Evolutionary conservation across 164 flowering plant genomes (phyloP).

Genomic region (Protea cynaroides): DNA sequence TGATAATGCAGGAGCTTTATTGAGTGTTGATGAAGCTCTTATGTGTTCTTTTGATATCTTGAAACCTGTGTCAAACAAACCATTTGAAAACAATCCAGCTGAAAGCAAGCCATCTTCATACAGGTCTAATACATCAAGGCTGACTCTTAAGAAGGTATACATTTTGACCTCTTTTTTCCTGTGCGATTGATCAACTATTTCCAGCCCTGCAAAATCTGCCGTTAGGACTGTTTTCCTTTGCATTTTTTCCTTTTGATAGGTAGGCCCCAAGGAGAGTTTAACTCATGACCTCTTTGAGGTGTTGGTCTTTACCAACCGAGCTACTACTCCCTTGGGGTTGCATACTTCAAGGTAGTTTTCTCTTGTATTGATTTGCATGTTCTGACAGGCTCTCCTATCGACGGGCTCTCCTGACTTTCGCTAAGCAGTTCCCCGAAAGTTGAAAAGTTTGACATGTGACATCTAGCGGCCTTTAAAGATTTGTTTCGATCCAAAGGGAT

Average conservation of each 20-base stretch:
- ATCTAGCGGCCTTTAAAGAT: neutral
- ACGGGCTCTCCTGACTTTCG: neutral
- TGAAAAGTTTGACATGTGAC: slow-evolving; percentile 3
- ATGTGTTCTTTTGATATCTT: slow-evolving; percentile 47
- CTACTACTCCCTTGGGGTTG: no score
- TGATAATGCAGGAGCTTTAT: slow-evolving; percentile 49
- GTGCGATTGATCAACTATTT: neutral
- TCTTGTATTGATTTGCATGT: neutral
- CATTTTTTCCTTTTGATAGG: no score
- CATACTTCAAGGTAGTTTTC: no score
- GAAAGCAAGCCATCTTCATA: slow-evolving; percentile 13
- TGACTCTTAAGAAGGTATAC: slow-evolving; percentile 33
- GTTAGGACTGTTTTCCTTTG: neutral
- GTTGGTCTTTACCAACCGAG: no score
- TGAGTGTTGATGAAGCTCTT: slow-evolving; percentile 38
- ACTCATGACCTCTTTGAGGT: no score
- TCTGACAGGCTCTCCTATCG: no score
- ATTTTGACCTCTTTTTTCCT: neutral
- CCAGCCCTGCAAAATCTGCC: neutral
- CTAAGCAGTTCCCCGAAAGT: slow-evolving; percentile 17
- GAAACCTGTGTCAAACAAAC: slow-evolving; percentile 25
- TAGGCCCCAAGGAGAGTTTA: no score
- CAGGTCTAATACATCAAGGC: slow-evolving; percentile 12
- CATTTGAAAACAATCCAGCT: slow-evolving; percentile 4
- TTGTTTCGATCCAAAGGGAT: neutral